Conservation (phyloP, 768 basidiomycete species). For the Porpolomopsis calyptriformis region DNA sequence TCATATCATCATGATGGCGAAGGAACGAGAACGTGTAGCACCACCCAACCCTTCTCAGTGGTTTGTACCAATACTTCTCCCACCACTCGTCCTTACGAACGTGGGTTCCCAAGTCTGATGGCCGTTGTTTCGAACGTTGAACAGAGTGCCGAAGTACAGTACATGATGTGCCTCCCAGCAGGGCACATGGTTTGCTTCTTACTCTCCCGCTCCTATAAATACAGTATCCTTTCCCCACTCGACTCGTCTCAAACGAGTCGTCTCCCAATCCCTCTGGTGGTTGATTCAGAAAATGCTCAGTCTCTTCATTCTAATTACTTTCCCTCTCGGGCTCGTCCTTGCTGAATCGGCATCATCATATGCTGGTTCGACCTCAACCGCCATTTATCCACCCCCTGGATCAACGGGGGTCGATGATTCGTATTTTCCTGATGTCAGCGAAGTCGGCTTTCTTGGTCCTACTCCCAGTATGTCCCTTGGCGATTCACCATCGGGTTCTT, state of each 20-base stretch:
- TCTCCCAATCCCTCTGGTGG: background rate
- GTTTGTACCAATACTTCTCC: too few species aligned
- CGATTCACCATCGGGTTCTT: background rate
- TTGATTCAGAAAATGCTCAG: background rate
- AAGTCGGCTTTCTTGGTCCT: constrained; percentile 38
- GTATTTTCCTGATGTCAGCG: constrained; percentile 31
- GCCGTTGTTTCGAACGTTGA: too few species aligned
- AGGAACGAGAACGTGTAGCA: background rate
- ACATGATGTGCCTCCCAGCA: too few species aligned
- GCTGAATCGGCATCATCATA: constrained; percentile 24
- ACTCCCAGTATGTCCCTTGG: constrained; percentile 31
- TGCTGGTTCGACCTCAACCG: constrained; percentile 32
- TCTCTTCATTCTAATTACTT: background rate
- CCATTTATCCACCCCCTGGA: constrained; percentile 31
- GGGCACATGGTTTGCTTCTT: too few species aligned
- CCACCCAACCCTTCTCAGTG: too few species aligned
- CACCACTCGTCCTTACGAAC: too few species aligned
- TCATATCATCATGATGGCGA: background rate
- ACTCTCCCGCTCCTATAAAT: too few species aligned
- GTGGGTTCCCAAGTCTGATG: too few species aligned
- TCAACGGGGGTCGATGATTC: constrained; percentile 25
- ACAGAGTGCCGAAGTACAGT: too few species aligned
- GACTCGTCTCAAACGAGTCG: too few species aligned
- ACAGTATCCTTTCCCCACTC: too few species aligned
- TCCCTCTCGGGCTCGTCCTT: background rate